Conservation (phyloP, 805 yeast species). For the Ogataea siamensis region DNA sequence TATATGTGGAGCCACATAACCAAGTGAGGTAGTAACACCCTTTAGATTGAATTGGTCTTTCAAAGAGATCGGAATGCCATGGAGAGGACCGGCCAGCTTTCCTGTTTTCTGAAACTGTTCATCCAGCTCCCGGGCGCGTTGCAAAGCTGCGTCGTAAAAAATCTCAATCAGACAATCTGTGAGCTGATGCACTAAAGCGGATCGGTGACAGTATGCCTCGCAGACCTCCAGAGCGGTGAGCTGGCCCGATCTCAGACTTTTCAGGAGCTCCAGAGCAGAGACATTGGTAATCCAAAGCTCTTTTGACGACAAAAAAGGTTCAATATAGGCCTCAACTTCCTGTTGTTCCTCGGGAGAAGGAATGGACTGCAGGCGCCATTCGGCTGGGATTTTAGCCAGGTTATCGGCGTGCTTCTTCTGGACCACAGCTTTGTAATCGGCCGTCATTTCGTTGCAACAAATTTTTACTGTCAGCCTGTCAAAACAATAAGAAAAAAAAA, state of each 20-base stretch:
- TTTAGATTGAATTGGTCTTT: conserved; percentile 44
- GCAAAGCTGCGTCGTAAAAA: conserved; percentile 40
- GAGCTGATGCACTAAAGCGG: conserved; percentile 42
- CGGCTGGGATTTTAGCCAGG: conserved; percentile 29
- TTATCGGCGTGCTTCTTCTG: conserved; percentile 20
- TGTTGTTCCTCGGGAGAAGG: conserved; percentile 32
- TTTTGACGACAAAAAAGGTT: conserved; percentile 21
- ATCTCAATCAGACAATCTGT: conserved; percentile 42
- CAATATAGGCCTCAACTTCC: conserved; percentile 23
- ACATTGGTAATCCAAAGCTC: conserved; percentile 25
- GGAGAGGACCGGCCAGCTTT: conserved; percentile 40
- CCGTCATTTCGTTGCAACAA: conserved; percentile 3
- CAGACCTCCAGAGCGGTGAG: conserved; percentile 37
- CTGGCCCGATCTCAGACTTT: conserved; percentile 31
- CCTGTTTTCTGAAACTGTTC: conserved; percentile 35
- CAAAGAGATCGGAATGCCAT: conserved; percentile 45
- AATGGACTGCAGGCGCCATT: conserved; percentile 30
- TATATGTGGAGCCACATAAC: conserved; percentile 37
- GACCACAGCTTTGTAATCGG: conserved; percentile 23
- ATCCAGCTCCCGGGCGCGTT: conserved; percentile 40
- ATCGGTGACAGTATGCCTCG: conserved; percentile 42
- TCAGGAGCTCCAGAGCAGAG: conserved; percentile 26
- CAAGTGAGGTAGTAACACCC: conserved; percentile 40
- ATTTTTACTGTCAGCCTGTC: neutral
- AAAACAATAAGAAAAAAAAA: neutral